phyloP scores from a whole-genome alignment of 768 basidiomycete species.

The Collybia mongolica region DNA sequence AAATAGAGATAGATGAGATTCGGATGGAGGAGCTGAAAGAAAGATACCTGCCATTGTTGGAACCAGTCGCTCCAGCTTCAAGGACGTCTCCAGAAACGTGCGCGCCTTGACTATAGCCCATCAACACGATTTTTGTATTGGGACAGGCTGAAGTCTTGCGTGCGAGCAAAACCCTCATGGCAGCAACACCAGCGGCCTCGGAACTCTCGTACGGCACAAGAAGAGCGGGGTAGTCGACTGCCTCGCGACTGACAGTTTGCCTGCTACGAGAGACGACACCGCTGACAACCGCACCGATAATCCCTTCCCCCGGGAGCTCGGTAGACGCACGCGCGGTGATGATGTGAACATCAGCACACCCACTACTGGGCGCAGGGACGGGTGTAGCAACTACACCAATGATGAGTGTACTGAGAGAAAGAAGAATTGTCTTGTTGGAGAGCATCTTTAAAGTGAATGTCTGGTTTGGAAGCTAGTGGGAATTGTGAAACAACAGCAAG shows the following conservation, averaged over 20 bases:
- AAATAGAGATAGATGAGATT: not conserved
- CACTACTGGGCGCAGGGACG: slow-evolving; percentile 7
- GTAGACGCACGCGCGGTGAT: slow-evolving; percentile 17
- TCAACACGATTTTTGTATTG: slow-evolving; percentile 12
- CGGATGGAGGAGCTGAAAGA: not conserved
- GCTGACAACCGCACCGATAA: slow-evolving; percentile 14
- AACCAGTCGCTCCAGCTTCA: slow-evolving; percentile 6
- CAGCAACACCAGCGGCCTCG: slow-evolving; percentile 7
- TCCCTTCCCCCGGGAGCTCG: slow-evolving; percentile 16
- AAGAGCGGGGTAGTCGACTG: slow-evolving; percentile 9
- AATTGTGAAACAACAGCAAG: no score
- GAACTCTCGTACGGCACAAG: slow-evolving; percentile 10
- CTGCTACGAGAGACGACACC: slow-evolving; percentile 6
- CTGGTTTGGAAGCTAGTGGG: no score
- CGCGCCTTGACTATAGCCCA: slow-evolving; percentile 13
- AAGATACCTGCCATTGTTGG: slow-evolving; percentile 1
- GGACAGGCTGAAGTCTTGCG: slow-evolving; percentile 9
- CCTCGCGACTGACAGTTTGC: slow-evolving; percentile 11
- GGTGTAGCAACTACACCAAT: slow-evolving; percentile 3
- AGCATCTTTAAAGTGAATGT: no score
- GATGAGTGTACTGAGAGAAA: not conserved
- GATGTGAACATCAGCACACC: slow-evolving; percentile 16
- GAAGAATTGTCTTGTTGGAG: not conserved
- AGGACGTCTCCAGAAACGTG: slow-evolving; percentile 15
- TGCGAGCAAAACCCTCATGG: slow-evolving; percentile 8